Conservation (phyloP, 441 rosid genomes). For the Aquilaria agallochum region DNA sequence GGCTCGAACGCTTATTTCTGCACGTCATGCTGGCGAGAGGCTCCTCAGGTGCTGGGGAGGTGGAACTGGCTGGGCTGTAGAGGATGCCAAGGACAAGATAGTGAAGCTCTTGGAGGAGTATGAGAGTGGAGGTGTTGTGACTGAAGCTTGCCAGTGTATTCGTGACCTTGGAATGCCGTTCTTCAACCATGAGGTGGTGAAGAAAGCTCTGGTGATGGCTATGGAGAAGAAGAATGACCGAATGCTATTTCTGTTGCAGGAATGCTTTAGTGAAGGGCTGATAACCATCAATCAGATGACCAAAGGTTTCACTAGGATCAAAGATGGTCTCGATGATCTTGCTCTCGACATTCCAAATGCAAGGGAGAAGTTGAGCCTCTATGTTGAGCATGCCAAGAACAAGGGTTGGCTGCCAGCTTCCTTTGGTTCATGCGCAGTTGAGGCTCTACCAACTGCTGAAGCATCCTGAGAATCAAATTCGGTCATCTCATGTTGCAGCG, state of each 20-base stretch:
- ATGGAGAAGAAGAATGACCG: constrained; percentile 98
- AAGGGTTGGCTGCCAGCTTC: constrained; percentile 81
- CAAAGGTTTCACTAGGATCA: constrained; percentile 82
- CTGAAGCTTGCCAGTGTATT: constrained; percentile 96
- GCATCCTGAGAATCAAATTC: constrained; percentile 29
- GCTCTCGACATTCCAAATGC: constrained; percentile 98
- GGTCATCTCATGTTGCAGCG: not conserved
- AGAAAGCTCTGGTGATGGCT: constrained; percentile 99
- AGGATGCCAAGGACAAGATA: constrained; percentile 98
- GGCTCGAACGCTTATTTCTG: constrained; percentile 79
- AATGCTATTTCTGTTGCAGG: constrained; percentile 80
- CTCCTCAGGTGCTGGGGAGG: constrained; percentile 99
- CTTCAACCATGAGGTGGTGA: constrained; percentile 97
- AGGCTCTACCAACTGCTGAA: constrained; percentile 11
- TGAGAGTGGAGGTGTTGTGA: constrained; percentile 87
- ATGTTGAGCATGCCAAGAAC: constrained; percentile 59
- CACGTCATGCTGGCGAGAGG: constrained; percentile 98
- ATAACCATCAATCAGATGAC: constrained; percentile 95
- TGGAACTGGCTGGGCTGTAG: constrained; percentile 99
- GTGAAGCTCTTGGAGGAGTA: constrained; percentile 86
- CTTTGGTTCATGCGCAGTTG: constrained; percentile 34
- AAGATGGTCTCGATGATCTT: constrained; percentile 89
- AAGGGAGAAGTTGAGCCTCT: constrained; percentile 69
- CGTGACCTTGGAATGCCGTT: constrained; percentile 98
- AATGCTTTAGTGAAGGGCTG: constrained; percentile 83